Conservation (phyloP, 768 basidiomycete genomes). For the Podaxis sp. region DNA sequence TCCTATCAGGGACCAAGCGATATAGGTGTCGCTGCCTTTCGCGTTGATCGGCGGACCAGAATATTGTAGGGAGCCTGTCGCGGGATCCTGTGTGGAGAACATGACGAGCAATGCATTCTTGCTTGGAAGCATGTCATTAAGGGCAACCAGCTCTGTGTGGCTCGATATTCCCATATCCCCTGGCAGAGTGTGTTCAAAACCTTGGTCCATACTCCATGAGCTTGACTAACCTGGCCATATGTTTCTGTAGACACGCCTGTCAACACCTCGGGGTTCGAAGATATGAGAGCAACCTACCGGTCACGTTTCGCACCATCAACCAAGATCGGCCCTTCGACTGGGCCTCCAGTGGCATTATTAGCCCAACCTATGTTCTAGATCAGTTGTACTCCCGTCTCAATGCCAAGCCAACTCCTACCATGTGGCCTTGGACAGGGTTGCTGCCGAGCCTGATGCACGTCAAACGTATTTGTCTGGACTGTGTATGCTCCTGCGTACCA, state of each 20-base stretch:
- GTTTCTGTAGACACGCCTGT: background rate
- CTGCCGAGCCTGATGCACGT: conserved; percentile 33
- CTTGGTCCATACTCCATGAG: background rate
- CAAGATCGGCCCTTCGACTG: conserved; percentile 48
- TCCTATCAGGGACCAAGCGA: conserved; percentile 49
- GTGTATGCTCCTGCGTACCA: conserved; percentile 61
- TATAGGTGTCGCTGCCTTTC: conserved; percentile 39
- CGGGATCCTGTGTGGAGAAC: conserved; percentile 46
- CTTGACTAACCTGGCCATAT: conserved; percentile 12
- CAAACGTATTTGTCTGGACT: conserved; percentile 49
- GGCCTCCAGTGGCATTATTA: conserved; percentile 48
- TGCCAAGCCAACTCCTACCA: conserved; percentile 15
- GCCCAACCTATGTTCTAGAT: conserved; percentile 36
- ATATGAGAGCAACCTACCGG: conserved; percentile 28
- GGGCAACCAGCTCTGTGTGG: conserved; percentile 35
- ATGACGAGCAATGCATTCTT: conserved; percentile 50
- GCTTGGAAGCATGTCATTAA: conserved; percentile 35
- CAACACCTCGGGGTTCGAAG: background rate
- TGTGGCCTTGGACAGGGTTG: conserved; percentile 27
- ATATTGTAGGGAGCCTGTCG: conserved; percentile 12
- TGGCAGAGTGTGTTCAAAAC: conserved; percentile 8
- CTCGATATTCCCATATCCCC: conserved; percentile 44
- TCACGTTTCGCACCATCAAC: conserved; percentile 57
- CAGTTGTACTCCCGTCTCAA: background rate
- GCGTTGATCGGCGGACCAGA: conserved; percentile 15